phyloP scores from a whole-genome alignment of 768 basidiomycete species.

The Leccinum truebloodii region DNA sequence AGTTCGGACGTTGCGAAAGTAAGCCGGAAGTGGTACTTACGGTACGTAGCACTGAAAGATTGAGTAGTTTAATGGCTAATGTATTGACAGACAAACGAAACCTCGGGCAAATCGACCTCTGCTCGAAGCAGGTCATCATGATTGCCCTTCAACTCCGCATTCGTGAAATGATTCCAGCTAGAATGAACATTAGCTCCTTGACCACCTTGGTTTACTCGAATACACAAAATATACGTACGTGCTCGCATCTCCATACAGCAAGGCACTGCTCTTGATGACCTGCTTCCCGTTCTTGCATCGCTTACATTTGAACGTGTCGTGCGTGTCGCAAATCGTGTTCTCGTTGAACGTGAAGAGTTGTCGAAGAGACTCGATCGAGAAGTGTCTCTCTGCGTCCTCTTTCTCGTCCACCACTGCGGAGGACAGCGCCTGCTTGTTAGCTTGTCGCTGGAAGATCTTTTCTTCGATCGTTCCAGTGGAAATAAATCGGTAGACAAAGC shows the following conservation, averaged over 20 bases:
- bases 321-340: conserved; percentile 86
- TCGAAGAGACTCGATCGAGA: conserved; percentile 83
- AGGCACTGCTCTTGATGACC: conserved; percentile 73
- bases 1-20: too few species aligned
- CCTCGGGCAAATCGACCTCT: conserved; percentile 78
- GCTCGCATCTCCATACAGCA: conserved; percentile 96
- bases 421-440: conserved; percentile 93
- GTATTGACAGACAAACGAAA: conserved; percentile 97
- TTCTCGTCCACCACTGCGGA: conserved; percentile 99
- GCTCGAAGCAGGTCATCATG: conserved; percentile 95
- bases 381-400: conserved; percentile 93
- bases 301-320: conserved; percentile 98
- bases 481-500: conserved; percentile 98
- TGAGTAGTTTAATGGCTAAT: conserved; percentile 67
- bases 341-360: conserved; percentile 93
- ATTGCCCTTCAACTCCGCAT: conserved; percentile 81
- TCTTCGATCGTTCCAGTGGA: conserved; percentile 97
- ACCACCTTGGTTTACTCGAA: conserved; percentile 2
- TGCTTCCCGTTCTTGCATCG: conserved; percentile 88
- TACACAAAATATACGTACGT: conserved; percentile 60
- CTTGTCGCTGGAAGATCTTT: conserved; percentile 98
- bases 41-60: too few species aligned
- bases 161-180: conserved; percentile 98
- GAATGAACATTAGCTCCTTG: conserved; percentile 3
- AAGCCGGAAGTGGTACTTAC: too few species aligned